phyloP scores from a whole-genome alignment of 805 yeast species.

The Kodamaea kaohsiungensis region DNA sequence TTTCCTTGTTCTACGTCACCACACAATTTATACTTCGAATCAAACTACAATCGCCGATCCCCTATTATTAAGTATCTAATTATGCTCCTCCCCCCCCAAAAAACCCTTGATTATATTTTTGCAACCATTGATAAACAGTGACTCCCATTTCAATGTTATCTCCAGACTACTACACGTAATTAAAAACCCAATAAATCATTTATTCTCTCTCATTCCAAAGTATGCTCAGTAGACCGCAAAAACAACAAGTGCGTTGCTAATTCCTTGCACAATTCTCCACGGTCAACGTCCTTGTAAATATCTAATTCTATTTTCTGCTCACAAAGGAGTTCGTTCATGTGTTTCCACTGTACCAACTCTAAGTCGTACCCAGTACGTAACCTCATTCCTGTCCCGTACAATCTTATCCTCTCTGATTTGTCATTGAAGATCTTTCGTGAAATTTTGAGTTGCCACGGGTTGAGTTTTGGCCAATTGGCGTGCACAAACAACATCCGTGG shows the following conservation, averaged over 20 bases:
- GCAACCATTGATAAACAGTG: too few relatives aligned
- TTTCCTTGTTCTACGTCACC: too few relatives aligned
- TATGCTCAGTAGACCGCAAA: constrained; percentile 37
- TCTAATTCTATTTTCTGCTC: constrained; percentile 47
- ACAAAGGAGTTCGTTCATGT: constrained; percentile 57
- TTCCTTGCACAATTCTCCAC: constrained; percentile 50
- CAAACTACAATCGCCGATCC: too few relatives aligned
- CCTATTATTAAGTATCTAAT: too few relatives aligned
- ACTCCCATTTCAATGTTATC: too few relatives aligned
- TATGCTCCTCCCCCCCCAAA: too few relatives aligned
- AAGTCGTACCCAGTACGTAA: constrained; percentile 55
- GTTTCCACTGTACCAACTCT: constrained; percentile 59
- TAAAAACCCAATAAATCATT: not conserved
- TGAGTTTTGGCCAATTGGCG: constrained; percentile 66
- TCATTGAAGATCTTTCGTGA: constrained; percentile 41
- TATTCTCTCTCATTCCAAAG: constrained; percentile 30
- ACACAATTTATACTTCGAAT: too few relatives aligned
- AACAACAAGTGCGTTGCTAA: constrained; percentile 46
- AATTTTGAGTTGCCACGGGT: constrained; percentile 56
- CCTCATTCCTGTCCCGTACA: constrained; percentile 60
- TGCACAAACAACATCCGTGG: constrained; percentile 54
- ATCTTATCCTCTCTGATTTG: constrained; percentile 50
- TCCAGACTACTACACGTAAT: too few relatives aligned
- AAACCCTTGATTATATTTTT: too few relatives aligned
- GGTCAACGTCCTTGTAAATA: constrained; percentile 42